phyloP scores from a whole-genome alignment of 1,284 basidiomycete species.

The Vanrija sp. region DNA sequence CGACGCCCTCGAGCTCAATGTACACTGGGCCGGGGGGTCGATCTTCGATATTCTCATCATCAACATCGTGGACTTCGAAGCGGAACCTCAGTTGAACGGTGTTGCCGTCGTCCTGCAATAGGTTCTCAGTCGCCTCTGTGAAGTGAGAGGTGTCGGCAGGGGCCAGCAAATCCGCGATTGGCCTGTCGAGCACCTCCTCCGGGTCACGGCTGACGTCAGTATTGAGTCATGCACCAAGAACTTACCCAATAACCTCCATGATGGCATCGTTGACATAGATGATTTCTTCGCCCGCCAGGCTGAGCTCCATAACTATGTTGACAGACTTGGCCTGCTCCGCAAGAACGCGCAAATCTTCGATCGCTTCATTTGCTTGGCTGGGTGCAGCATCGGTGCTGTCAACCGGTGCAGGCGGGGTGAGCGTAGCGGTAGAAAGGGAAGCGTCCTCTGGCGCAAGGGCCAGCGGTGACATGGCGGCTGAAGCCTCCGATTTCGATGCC shows the following conservation, averaged over 20 bases:
- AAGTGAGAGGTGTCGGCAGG: slow-evolving; percentile 83
- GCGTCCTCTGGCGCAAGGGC: slow-evolving; percentile 2
- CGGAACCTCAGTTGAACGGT: slow-evolving; percentile 91
- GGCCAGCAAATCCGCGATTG: slow-evolving; percentile 77
- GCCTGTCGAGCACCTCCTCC: slow-evolving; percentile 70
- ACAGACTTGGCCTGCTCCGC: slow-evolving; percentile 90
- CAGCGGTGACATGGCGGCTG: neutral
- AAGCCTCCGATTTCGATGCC: neutral
- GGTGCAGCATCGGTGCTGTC: neutral
- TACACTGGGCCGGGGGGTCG: slow-evolving; percentile 57
- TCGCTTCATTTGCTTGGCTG: slow-evolving; percentile 54
- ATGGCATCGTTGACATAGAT: slow-evolving; percentile 94
- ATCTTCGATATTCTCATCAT: slow-evolving; percentile 35
- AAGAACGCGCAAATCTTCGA: slow-evolving; percentile 75
- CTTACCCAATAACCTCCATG: slow-evolving; percentile 87
- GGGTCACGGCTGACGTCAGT: slow-evolving; percentile 66
- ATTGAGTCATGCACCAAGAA: slow-evolving; percentile 13
- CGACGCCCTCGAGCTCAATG: slow-evolving; percentile 93
- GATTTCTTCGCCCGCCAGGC: slow-evolving; percentile 76
- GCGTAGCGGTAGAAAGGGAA: slow-evolving; percentile 3
- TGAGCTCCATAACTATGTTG: slow-evolving; percentile 93
- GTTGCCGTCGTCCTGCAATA: slow-evolving; percentile 87
- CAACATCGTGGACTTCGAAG: slow-evolving; percentile 55
- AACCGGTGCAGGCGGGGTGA: neutral
- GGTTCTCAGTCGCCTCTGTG: slow-evolving; percentile 75